Conservation (phyloP, 108 stramenopile species). For the Skeletonema tropicum region DNA sequence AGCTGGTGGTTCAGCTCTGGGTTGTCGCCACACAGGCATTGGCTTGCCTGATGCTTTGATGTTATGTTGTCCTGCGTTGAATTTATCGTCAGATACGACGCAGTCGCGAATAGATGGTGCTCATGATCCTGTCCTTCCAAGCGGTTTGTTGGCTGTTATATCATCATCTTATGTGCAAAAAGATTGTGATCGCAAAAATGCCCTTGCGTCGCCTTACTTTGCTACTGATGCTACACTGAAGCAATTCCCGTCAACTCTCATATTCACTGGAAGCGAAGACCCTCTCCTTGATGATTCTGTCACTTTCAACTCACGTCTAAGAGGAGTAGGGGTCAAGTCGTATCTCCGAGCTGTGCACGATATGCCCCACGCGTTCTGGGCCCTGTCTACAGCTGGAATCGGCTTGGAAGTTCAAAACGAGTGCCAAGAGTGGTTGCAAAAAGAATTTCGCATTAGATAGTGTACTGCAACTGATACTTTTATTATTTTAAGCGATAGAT, state of each 20-base stretch:
- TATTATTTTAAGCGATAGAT: too few species aligned
- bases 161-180: slow-evolving; percentile 68
- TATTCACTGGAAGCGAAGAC: slow-evolving; percentile 75
- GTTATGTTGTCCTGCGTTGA: slow-evolving; percentile 80
- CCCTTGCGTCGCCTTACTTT: slow-evolving; percentile 79
- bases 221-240: slow-evolving; percentile 63
- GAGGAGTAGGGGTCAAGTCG: slow-evolving; percentile 67
- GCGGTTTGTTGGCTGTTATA: slow-evolving; percentile 73
- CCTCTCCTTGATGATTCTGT: slow-evolving; percentile 90
- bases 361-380: slow-evolving; percentile 87
- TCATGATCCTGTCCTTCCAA: slow-evolving; percentile 81
- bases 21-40: neutral
- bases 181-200: slow-evolving; percentile 49
- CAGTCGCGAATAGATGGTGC: slow-evolving; percentile 72
- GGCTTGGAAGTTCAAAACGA: slow-evolving; percentile 70
- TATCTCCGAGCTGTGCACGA: slow-evolving; percentile 68
- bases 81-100: slow-evolving; percentile 65
- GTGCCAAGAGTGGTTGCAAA: slow-evolving; percentile 59
- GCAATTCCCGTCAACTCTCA: slow-evolving; percentile 69
- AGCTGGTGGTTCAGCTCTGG: neutral
- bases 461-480: neutral
- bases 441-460: slow-evolving; percentile 19
- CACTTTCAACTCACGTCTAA: slow-evolving; percentile 72
- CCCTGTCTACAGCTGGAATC: slow-evolving; percentile 25
- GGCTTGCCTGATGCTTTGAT: slow-evolving; percentile 76